phyloP scores from a whole-genome alignment of 129 eudicot genomes.

The Chrysanthemum lavandulifolium region DNA sequence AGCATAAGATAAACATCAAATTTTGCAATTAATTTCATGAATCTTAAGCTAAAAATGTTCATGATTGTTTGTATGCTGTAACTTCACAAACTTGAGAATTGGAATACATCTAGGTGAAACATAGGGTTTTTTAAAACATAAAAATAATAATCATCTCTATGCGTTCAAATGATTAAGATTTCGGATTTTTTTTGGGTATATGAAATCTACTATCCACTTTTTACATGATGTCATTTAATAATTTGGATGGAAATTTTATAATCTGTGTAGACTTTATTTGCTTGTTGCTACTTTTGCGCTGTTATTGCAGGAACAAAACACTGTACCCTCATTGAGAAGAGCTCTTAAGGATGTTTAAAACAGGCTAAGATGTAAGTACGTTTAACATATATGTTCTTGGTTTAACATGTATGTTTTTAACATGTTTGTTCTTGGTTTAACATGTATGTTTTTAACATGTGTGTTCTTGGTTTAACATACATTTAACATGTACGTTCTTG shows the following conservation, averaged over 20 bases:
- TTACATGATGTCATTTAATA: not conserved
- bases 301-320: constrained; percentile 67
- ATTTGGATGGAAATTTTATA: not conserved
- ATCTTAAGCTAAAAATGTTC: too few relatives aligned
- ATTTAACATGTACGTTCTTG: too few relatives aligned
- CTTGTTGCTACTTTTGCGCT: constrained; percentile 7
- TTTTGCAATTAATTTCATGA: too few relatives aligned
- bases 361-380: too few relatives aligned
- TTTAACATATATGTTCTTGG: too few relatives aligned
- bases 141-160: not conserved
- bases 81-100: not conserved
- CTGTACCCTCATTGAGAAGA: constrained; percentile 86
- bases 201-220: too few relatives aligned
- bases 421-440: too few relatives aligned
- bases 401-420: too few relatives aligned
- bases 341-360: constrained; percentile 75
- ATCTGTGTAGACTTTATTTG: not conserved
- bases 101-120: not conserved
- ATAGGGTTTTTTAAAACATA: not conserved
- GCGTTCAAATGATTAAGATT: not conserved
- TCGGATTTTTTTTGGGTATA: too few relatives aligned
- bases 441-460: too few relatives aligned
- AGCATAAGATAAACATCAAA: too few relatives aligned
- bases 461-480: too few relatives aligned
- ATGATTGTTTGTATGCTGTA: not conserved